Percentiles rank a stretch among this genome's conserved stretches.
Conservation (phyloP, 116 monocot genomes). For the Zostera marina region DNA sequence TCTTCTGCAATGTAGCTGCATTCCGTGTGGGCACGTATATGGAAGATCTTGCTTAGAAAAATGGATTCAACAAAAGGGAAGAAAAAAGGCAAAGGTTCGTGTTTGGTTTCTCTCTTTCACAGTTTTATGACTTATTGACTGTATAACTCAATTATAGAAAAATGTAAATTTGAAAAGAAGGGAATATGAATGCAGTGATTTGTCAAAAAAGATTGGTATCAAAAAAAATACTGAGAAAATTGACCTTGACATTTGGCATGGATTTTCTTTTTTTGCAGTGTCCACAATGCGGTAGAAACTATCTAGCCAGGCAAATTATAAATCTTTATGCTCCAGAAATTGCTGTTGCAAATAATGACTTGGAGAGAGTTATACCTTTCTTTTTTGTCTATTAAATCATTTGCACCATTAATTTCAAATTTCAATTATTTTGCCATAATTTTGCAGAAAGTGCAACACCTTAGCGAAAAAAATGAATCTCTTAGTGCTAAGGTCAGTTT, state of each 20-base stretch:
- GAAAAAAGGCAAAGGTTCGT: constrained; percentile 33
- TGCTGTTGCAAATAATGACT: constrained; percentile 39
- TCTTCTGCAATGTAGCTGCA: constrained; percentile 34
- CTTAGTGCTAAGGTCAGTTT: constrained; percentile 32
- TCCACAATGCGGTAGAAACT: constrained; percentile 62
- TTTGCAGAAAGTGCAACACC: constrained; percentile 32
- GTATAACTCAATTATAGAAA: no score
- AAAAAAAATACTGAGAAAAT: no score
- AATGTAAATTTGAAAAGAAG: no score
- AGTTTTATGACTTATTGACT: background rate
- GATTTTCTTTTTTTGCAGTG: constrained; percentile 38
- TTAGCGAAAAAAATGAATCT: constrained; percentile 33
- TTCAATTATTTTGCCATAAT: background rate
- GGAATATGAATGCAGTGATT: no score
- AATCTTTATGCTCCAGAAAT: constrained; percentile 76
- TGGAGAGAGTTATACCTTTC: constrained; percentile 43
- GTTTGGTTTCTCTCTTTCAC: background rate
- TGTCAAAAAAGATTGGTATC: no score
- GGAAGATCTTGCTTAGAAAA: constrained; percentile 76
- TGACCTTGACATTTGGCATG: no score
- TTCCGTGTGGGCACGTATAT: constrained; percentile 85
- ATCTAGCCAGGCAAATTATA: constrained; percentile 47
- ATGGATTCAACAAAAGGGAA: constrained; percentile 40
- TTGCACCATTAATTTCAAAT: background rate
- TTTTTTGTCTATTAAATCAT: background rate